Evolutionary conservation across 805 yeast genomes (phyloP).

Genomic region (Candida nonsorbophila): DNA sequence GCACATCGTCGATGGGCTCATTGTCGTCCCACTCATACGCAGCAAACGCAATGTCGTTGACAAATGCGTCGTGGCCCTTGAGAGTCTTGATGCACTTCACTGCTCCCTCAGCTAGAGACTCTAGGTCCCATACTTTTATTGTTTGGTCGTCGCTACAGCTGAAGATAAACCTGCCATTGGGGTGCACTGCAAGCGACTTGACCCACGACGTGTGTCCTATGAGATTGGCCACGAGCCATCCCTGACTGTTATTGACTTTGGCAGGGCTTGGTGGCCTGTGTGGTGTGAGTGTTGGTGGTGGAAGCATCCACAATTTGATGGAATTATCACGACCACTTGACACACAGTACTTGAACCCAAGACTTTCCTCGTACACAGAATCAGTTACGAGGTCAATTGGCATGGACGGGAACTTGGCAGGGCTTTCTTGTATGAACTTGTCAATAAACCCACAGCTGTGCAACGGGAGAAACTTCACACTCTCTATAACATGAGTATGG

Average conservation of each 20-base stretch:
- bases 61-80: slow-evolving; percentile 68
- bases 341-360: slow-evolving; percentile 69
- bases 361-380: slow-evolving; percentile 17
- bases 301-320: slow-evolving; percentile 73
- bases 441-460: slow-evolving; percentile 45
- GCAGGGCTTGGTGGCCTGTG: slow-evolving; percentile 55
- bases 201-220: slow-evolving; percentile 88
- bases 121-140: slow-evolving; percentile 73
- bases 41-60: slow-evolving; percentile 58
- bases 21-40: slow-evolving; percentile 19
- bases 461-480: slow-evolving; percentile 60
- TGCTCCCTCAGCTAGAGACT: slow-evolving; percentile 27
- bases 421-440: slow-evolving; percentile 28
- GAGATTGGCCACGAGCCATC: slow-evolving; percentile 51
- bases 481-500: slow-evolving; percentile 81
- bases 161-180: slow-evolving; percentile 63
- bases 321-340: slow-evolving; percentile 78
- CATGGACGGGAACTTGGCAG: slow-evolving; percentile 24
- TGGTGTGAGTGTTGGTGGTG: slow-evolving; percentile 54
- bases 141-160: slow-evolving; percentile 78
- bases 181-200: slow-evolving; percentile 62
- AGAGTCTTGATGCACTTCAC: slow-evolving; percentile 46
- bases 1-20: slow-evolving; percentile 16
- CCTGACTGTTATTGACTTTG: slow-evolving; percentile 48
- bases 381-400: slow-evolving; percentile 25